Evolutionary conservation across 805 yeast genomes (phyloP), one percentile per base, ranked within the genome.

Genomic region (Hanseniaspora valbyensis): DNA sequence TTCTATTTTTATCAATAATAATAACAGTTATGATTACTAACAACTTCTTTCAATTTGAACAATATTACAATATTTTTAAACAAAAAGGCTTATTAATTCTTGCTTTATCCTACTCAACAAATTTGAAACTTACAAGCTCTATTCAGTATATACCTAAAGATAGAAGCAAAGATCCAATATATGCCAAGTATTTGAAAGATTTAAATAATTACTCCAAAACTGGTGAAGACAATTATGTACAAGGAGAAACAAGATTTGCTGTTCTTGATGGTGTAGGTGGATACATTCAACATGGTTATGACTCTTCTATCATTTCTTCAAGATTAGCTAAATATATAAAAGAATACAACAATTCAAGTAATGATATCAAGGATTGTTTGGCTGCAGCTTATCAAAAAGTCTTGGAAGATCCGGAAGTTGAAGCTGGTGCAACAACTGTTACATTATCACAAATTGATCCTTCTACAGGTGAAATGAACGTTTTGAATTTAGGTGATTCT

Each of bases 241-340:
- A 80, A 25, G 71, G 77, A 8, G 64, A 64, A 21, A 66, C 66
- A 26, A 52, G 56, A 3, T 54, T 57, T n/a, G 94, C 90, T 24
- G 92, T 84, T 3, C 83, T 96, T 5, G 98, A 90, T 66, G 98
- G 98, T 13, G 97, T 92, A 3, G 97, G 97, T 14, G 97, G 97
- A 2, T 90, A 97, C 96, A 76, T 84, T 1, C 92, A 85, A 54
- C 81, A 84, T 42, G 96, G 96, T 0, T 83, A 78, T 58, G 96
- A 90, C 63, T 84, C 95, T 1, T 76, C 87, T 52, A 90, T 90
- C 7, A 84, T 90, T 53, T 80, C 92, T 37, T 72, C 94, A 57
- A 92, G 85, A 58, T 67, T 90, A 36, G 82, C 95, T 60, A 70
- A 73, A 18, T 60, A 65, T 56, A 55, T 58, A 24, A 52, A 54